Evolutionary conservation across 352 stramenopile species (phyloP), one percentile per base, ranked within the genome.

Genomic region (Phytophthora agathidicida): DNA sequence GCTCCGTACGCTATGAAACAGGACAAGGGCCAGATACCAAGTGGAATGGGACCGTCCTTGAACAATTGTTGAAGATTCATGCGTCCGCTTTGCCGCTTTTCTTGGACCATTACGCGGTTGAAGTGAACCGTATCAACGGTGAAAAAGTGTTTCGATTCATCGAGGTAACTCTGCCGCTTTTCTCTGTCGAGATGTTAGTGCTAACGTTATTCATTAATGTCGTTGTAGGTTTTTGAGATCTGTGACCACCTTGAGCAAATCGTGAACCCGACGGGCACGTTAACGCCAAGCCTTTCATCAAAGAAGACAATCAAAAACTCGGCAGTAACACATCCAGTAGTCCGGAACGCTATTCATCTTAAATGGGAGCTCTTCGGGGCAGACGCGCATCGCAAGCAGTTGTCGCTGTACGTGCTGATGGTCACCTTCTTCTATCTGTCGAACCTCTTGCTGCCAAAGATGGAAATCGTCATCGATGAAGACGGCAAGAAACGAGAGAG

Each of bases 351-450:
- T 5, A 75, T 86, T 19, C 60, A 73, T 26, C 59, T 82, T 17
- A 83, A 83, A 52, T 86, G 76, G 76, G 67, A 79, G 59, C 60
- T 83, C 3, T 86, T 83, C 24, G 73, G 76, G 0, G 64, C 60
- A 1, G 42, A 28, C 2, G 35, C 63, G 6, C 75, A 86, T 47
- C 73, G 73, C 13, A 73, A 65, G 5, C 73, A 83, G 39, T 47
- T 86, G 3, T 66, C 55, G 2, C 33, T 83, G 19, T 83, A 82
- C 46, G 59, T 78, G 14, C 39, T 83, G 8, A 80, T 86, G 67
- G 60, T 83, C 28, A 56, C 62, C 14, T 74, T 80, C 45, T 86
- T 86, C 62, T 83, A 76, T 28, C 39, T 82, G 14, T 82, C 76
- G 4, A 86, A 86, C 43, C 56, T 83, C 5, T 36, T 78, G 39